phyloP scores from a whole-genome alignment of 2,329 filamentous ascomycete species.

The Mariannaea elegans region DNA sequence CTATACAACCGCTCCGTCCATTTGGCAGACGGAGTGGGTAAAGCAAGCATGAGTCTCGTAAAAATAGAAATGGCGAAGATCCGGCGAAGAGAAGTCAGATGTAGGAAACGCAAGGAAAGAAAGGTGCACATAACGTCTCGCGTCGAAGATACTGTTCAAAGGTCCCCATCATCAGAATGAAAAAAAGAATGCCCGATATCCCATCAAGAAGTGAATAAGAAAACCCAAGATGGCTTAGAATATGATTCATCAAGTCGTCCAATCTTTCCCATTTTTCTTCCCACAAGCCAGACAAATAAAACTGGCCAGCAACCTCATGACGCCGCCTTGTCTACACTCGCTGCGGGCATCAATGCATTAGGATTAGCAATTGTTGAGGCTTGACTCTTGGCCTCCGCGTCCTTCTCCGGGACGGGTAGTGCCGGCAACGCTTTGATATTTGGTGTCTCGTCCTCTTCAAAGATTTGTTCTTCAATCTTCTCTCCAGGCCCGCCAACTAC shows the following conservation, averaged over 20 bases:
- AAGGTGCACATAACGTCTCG: slow-evolving; percentile 23
- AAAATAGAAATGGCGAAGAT: slow-evolving; percentile 9
- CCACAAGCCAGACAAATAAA: background rate
- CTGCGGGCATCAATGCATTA: slow-evolving; percentile 12
- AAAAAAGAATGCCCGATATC: slow-evolving; percentile 21
- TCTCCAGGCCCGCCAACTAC: slow-evolving; percentile 56
- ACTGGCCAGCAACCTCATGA: background rate
- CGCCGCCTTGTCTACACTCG: slow-evolving; percentile 23
- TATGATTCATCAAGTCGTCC: slow-evolving; percentile 39
- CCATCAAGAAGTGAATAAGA: background rate
- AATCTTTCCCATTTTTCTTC: slow-evolving; percentile 14
- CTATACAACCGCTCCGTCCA: slow-evolving; percentile 13
- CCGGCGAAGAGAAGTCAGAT: slow-evolving; percentile 12
- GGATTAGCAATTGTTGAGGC: slow-evolving; percentile 11
- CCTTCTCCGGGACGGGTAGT: slow-evolving; percentile 27
- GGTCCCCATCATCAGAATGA: slow-evolving; percentile 11
- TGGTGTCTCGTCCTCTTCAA: slow-evolving; percentile 51
- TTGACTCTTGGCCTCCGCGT: slow-evolving; percentile 1
- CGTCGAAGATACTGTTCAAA: slow-evolving; percentile 25
- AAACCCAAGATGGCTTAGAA: slow-evolving; percentile 29
- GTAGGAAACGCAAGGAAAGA: slow-evolving; percentile 8
- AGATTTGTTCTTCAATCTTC: slow-evolving; percentile 57
- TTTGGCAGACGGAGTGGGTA: background rate
- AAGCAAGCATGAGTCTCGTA: slow-evolving; percentile 11
- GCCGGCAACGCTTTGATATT: slow-evolving; percentile 26